Evolutionary conservation across 495 filamentous ascomycete species (phyloP).

Genomic region (Hypoxylon subgilvum): DNA sequence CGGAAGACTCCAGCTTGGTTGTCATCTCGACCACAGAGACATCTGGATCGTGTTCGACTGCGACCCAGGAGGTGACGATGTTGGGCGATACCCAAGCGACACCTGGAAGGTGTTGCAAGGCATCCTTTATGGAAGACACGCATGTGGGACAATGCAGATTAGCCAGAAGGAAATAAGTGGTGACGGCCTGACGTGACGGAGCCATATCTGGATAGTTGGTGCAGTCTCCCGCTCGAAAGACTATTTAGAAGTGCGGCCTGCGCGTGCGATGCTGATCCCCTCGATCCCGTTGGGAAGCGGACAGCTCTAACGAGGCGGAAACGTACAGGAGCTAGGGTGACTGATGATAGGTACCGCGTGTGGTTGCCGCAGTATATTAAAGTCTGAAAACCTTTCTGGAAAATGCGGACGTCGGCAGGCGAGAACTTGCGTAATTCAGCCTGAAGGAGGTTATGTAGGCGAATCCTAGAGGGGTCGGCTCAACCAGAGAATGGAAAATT

Average conservation of each 20-base stretch:
- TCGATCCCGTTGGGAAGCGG: conserved; percentile 24
- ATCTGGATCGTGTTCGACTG: conserved; percentile 37
- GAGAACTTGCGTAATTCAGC: conserved; percentile 29
- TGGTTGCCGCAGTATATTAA: conserved; percentile 26
- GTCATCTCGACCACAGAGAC: conserved; percentile 44
- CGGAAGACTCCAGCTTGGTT: conserved; percentile 49
- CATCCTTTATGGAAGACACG: conserved; percentile 60
- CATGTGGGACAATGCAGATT: conserved; percentile 71
- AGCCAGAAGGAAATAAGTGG: conserved; percentile 56
- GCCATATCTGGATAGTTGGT: conserved; percentile 31
- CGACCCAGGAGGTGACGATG: conserved; percentile 59
- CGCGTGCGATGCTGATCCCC: conserved; percentile 14
- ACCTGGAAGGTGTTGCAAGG: conserved; percentile 47
- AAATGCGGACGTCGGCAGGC: conserved; percentile 33
- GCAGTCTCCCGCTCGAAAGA: conserved; percentile 22
- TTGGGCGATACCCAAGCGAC: conserved; percentile 62
- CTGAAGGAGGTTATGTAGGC: conserved; percentile 30
- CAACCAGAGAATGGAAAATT: conserved; percentile 13
- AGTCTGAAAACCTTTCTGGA: conserved; percentile 23
- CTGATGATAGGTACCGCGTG: conserved; percentile 19
- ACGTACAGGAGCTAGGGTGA: conserved; percentile 24
- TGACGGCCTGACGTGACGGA: conserved; percentile 38
- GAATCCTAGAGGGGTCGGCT: conserved; percentile 17
- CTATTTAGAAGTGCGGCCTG: conserved; percentile 7
- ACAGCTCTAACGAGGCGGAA: conserved; percentile 28